These are phyloP conservation scores for Rhizopus stolonifer DNA, from an alignment of 371 early-diverging fungal species.

Conservation along the genomic window DNA sequence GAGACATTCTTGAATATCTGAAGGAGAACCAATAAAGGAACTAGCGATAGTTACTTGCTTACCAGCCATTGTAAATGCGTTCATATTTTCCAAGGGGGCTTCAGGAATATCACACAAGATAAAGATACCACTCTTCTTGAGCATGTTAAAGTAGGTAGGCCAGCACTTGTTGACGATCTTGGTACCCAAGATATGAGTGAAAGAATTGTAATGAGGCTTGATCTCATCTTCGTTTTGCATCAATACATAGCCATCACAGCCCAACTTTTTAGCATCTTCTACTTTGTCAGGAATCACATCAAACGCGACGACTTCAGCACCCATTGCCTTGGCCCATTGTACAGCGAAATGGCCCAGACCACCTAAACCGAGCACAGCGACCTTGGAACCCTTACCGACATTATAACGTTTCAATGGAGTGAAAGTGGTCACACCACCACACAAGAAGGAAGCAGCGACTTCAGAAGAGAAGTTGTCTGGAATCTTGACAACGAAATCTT, in stretches of 20 bases:
- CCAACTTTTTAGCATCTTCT: slow-evolving; percentile 63
- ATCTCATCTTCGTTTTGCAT: slow-evolving; percentile 14
- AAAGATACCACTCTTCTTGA: slow-evolving; percentile 38
- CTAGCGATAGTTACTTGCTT: slow-evolving; percentile 57
- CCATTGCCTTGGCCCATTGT: slow-evolving; percentile 58
- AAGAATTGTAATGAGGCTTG: slow-evolving; percentile 12
- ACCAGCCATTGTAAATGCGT: slow-evolving; percentile 35
- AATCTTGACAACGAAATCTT: slow-evolving; percentile 53
- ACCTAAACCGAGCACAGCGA: slow-evolving; percentile 74
- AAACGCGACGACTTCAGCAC: slow-evolving; percentile 69
- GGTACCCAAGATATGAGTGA: slow-evolving; percentile 41
- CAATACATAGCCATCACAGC: slow-evolving; percentile 56
- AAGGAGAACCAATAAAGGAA: slow-evolving; percentile 65
- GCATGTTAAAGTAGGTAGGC: slow-evolving; percentile 32
- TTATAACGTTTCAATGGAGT: slow-evolving; percentile 50
- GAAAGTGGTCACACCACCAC: slow-evolving; percentile 47
- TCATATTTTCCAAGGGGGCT: slow-evolving; percentile 35
- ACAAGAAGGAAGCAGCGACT: slow-evolving; percentile 53
- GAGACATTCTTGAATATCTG: slow-evolving; percentile 58
- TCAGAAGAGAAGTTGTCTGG: slow-evolving; percentile 51
- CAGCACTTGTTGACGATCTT: slow-evolving; percentile 39
- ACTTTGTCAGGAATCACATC: slow-evolving; percentile 63
- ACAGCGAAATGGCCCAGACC: slow-evolving; percentile 73
- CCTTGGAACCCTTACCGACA: slow-evolving; percentile 49
- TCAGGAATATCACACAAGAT: slow-evolving; percentile 69